phyloP scores from a whole-genome alignment of 1,139 yeast genomes.

The Yamadazyma trypodendri region DNA sequence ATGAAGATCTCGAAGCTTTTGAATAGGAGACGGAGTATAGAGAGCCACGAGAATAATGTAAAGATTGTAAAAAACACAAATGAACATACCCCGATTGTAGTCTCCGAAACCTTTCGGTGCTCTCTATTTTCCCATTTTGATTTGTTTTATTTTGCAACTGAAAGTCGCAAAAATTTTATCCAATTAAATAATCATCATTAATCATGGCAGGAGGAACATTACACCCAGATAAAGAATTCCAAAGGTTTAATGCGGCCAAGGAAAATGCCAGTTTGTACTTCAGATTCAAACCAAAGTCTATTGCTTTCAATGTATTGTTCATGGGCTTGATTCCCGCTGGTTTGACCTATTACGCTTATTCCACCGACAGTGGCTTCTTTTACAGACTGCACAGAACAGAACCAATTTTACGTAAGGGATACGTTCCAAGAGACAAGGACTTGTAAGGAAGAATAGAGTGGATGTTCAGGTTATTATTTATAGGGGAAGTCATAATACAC shows the following conservation, averaged over 20 bases:
- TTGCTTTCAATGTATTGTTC: conserved; percentile 31
- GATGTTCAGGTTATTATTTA: no score
- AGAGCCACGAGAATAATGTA: neutral
- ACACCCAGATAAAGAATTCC: conserved; percentile 44
- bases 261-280: conserved; percentile 44
- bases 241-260: conserved; percentile 44
- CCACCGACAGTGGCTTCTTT: conserved; percentile 35
- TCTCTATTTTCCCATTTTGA: no score
- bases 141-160: neutral
- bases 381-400: conserved; percentile 37
- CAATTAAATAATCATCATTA: conserved; percentile 10
- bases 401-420: conserved; percentile 37
- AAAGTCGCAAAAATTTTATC: conserved; percentile 4
- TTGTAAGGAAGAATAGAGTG: conserved; percentile 31
- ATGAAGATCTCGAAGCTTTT: conserved; percentile 1
- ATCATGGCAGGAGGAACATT: conserved; percentile 48
- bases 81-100: no score
- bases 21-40: neutral
- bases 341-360: conserved; percentile 36
- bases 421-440: conserved; percentile 47
- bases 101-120: no score
- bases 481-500: no score
- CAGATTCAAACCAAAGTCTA: conserved; percentile 44
- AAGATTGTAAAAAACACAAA: no score
- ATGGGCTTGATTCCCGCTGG: conserved; percentile 44